A percentile compares a stretch with the other conserved stretches of the same genome.
phyloP scores from a whole-genome alignment of 169 alveolate genomes.

The Cyclospora cayetanensis region DNA sequence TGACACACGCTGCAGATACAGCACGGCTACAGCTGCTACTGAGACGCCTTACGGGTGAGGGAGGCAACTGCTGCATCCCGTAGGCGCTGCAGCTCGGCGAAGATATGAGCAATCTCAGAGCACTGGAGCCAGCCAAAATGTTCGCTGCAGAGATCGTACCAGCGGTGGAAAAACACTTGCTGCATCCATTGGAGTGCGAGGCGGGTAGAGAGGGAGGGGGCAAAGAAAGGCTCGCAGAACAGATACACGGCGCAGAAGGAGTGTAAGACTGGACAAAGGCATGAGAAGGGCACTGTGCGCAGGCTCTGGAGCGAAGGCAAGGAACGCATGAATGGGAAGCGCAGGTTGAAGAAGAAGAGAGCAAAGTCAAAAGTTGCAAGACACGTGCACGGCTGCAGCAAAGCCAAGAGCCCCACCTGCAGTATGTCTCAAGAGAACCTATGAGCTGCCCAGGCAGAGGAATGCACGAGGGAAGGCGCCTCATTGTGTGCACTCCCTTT shows the following conservation, averaged over 20 bases:
- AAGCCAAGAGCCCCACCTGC: not conserved
- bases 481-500: not conserved
- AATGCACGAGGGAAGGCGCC: slow-evolving; percentile 31
- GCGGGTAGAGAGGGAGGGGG: no score
- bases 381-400: not conserved
- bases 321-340: no score
- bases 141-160: not conserved
- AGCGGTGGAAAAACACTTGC: not conserved
- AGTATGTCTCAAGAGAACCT: slow-evolving; percentile 19
- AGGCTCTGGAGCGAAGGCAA: no score
- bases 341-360: no score
- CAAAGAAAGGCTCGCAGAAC: not conserved
- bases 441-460: slow-evolving; percentile 40
- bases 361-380: no score
- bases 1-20: not conserved
- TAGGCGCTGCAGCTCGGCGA: slow-evolving; percentile 36
- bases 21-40: not conserved
- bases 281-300: no score
- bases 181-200: no score
- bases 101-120: slow-evolving; percentile 20
- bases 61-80: not conserved
- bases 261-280: no score
- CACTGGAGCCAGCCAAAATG: slow-evolving; percentile 44
- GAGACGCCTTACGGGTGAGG: slow-evolving; percentile 18
- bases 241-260: not conserved